A percentile compares a stretch with the other conserved stretches of the same genome.
phyloP scores from a whole-genome alignment of 164 flowering plant species.

The Magnolia officinalis region DNA sequence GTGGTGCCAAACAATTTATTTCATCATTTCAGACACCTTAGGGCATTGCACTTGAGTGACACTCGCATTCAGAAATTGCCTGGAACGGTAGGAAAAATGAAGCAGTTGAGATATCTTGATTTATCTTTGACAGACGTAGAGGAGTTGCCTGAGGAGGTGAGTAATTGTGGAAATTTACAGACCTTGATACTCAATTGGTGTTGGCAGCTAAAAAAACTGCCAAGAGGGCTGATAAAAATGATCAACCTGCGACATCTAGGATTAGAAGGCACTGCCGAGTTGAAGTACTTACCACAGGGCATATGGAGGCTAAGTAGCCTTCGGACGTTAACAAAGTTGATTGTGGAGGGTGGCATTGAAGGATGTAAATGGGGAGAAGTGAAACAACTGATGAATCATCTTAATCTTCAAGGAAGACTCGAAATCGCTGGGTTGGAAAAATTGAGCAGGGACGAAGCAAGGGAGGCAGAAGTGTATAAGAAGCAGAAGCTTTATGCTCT shows the following conservation, averaged over 20 bases:
- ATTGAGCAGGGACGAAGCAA: neutral
- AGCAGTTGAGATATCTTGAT: conserved; percentile 13
- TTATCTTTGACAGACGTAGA: neutral
- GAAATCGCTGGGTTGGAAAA: neutral
- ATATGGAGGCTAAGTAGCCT: conserved; percentile 3
- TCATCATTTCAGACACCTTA: neutral
- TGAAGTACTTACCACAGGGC: neutral
- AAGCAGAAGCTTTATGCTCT: neutral
- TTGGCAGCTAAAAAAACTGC: neutral
- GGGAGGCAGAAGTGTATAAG: neutral
- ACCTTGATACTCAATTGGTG: neutral
- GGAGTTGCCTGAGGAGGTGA: conserved; percentile 1
- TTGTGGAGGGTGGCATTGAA: neutral
- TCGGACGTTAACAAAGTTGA: conserved; percentile 4
- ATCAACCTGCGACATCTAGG: conserved; percentile 12
- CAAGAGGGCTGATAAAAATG: conserved; percentile 4
- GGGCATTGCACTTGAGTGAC: neutral
- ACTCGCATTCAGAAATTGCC: neutral
- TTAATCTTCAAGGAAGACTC: neutral
- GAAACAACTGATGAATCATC: neutral
- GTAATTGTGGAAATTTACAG: conserved; percentile 8
- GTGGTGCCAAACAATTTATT: neutral
- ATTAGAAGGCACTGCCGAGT: neutral
- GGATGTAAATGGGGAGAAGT: conserved; percentile 9
- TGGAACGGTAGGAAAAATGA: neutral